A percentile compares a stretch with the other conserved stretches of the same genome.
Evolutionary conservation across 73 alveolate genomes (phyloP).

Genomic region (Paramecium tetraurelia): DNA sequence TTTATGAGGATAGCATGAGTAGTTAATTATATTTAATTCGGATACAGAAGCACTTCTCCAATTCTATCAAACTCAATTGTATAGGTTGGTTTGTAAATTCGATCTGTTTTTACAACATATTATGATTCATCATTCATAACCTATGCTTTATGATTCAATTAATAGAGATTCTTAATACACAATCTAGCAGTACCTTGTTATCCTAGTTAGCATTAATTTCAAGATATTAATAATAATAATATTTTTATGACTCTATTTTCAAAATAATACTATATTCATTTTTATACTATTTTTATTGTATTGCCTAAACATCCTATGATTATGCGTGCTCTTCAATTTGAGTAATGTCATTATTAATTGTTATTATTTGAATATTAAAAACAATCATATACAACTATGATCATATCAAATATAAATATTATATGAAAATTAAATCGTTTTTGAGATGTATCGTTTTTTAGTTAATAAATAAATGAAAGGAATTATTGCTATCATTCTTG

Average conservation of each 20-base stretch:
- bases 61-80: conserved; percentile 90
- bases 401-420: neutral
- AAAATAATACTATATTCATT: neutral
- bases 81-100: conserved; percentile 83
- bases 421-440: neutral
- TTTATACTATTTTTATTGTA: neutral
- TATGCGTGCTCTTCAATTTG: neutral
- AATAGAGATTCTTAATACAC: neutral
- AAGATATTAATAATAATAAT: neutral
- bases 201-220: neutral
- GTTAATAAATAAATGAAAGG: conserved; percentile 21
- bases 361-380: neutral
- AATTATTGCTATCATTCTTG: neutral
- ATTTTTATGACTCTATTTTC: neutral
- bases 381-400: neutral
- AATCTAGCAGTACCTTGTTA: neutral
- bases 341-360: neutral
- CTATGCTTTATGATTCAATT: conserved; percentile 45
- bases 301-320: neutral
- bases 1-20: conserved; percentile 81
- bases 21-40: neutral
- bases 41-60: conserved; percentile 80
- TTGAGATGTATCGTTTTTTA: conserved; percentile 21
- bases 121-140: conserved; percentile 46
- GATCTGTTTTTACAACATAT: conserved; percentile 66